Evolutionary conservation across 2,329 filamentous ascomycete genomes (phyloP).

Genomic region (Trichoderma hamatum): DNA sequence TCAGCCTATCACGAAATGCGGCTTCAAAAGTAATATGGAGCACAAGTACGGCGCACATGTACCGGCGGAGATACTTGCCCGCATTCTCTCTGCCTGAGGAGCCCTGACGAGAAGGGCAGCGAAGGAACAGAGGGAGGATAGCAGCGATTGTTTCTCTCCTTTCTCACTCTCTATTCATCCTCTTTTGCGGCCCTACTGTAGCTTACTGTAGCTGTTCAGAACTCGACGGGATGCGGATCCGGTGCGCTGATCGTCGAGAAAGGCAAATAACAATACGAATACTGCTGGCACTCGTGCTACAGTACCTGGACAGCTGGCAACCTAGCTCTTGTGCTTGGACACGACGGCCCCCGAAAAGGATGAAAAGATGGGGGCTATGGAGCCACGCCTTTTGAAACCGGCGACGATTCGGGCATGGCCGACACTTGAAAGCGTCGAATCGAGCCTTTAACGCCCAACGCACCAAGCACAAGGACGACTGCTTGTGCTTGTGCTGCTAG

Average conservation of each 20-base stretch:
- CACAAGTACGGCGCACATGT: neutral
- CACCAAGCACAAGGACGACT: neutral
- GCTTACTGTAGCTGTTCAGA: no score
- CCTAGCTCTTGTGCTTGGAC: neutral
- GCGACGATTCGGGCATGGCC: slow-evolving; percentile 25
- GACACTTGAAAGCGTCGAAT: slow-evolving; percentile 11
- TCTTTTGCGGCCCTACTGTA: neutral
- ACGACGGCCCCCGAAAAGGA: slow-evolving; percentile 7
- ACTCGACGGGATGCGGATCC: neutral
- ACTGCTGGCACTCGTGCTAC: neutral
- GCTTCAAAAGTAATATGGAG: neutral
- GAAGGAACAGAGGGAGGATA: no score
- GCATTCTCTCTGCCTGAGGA: neutral
- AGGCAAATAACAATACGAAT: neutral
- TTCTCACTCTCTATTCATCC: neutral
- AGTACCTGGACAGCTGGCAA: neutral
- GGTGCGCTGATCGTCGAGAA: neutral
- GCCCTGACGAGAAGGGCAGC: neutral
- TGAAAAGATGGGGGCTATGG: slow-evolving; percentile 19
- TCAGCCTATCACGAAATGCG: slow-evolving; percentile 1
- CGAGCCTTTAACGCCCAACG: slow-evolving; percentile 11
- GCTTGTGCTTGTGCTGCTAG: neutral
- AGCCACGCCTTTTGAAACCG: slow-evolving; percentile 21
- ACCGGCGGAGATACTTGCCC: neutral
- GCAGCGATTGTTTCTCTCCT: neutral